Evolutionary conservation across 1,284 basidiomycete species (phyloP).

Genomic region (Ceratobasidium sp.): DNA sequence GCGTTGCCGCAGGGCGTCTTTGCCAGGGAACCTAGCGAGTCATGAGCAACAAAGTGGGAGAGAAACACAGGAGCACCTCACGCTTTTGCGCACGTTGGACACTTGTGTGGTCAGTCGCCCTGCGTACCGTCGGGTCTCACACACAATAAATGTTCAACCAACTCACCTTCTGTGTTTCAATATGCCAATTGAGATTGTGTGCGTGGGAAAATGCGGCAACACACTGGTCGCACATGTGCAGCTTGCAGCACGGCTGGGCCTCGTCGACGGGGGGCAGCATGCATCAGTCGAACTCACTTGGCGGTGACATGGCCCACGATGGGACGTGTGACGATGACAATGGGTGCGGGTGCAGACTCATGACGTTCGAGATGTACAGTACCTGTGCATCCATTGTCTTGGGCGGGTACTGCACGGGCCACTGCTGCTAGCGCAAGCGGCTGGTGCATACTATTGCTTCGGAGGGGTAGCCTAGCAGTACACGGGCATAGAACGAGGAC

Average conservation of each 20-base stretch:
- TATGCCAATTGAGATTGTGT: slow-evolving; percentile 48
- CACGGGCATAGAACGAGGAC: background rate
- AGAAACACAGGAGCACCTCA: background rate
- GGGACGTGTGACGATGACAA: background rate
- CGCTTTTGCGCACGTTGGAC: slow-evolving; percentile 42
- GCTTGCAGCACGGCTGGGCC: slow-evolving; percentile 32
- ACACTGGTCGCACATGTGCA: slow-evolving; percentile 48
- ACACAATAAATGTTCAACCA: background rate
- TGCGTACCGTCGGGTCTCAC: background rate
- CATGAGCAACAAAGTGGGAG: background rate
- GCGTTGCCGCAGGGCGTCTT: slow-evolving; percentile 37
- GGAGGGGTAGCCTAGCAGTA: background rate
- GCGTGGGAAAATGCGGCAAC: slow-evolving; percentile 49
- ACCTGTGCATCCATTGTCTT: slow-evolving; percentile 20
- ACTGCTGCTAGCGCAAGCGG: background rate
- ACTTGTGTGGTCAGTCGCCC: slow-evolving; percentile 38
- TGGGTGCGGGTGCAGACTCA: slow-evolving; percentile 4
- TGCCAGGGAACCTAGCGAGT: slow-evolving; percentile 27
- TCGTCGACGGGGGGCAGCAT: background rate
- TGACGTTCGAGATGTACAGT: slow-evolving; percentile 39
- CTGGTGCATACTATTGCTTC: slow-evolving; percentile 29
- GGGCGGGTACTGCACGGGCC: background rate
- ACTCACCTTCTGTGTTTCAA: slow-evolving; percentile 47
- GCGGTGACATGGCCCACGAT: slow-evolving; percentile 22
- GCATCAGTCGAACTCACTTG: slow-evolving; percentile 23